Conservation (phyloP, 805 yeast species). For the Cephaloascus fragrans region DNA sequence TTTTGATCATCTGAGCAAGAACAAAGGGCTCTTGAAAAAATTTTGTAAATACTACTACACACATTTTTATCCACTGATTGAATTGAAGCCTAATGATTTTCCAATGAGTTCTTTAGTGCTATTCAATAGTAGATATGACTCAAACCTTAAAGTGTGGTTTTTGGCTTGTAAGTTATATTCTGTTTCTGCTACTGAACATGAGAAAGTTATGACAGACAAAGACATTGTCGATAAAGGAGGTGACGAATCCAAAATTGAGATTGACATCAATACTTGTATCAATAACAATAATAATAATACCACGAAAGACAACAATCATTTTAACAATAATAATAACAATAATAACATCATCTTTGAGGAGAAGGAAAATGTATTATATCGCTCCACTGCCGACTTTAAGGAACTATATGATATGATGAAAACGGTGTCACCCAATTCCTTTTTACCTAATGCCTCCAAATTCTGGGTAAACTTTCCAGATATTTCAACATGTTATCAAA, state of each 20-base stretch:
- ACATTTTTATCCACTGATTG: constrained; percentile 11
- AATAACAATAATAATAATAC: too few relatives aligned
- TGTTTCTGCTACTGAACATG: too few relatives aligned
- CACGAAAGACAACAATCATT: too few relatives aligned
- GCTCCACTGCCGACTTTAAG: constrained; percentile 18
- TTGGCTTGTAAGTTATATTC: too few relatives aligned
- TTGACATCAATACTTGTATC: constrained; percentile 13
- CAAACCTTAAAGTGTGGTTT: constrained; percentile 20
- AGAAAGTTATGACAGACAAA: constrained; percentile 7
- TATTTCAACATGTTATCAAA: constrained; percentile 15
- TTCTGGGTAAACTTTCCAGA: constrained; percentile 16
- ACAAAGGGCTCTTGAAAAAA: constrained; percentile 13
- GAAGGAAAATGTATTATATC: constrained; percentile 11
- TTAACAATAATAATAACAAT: too few relatives aligned
- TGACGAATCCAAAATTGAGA: too few relatives aligned
- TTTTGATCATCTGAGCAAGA: constrained; percentile 23
- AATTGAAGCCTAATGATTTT: neutral
- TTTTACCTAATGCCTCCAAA: constrained; percentile 11
- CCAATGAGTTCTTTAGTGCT: constrained; percentile 12
- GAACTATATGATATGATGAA: constrained; percentile 22
- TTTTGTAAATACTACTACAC: constrained; percentile 12
- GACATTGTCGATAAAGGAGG: constrained; percentile 1
- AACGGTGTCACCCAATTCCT: constrained; percentile 22
- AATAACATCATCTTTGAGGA: too few relatives aligned
- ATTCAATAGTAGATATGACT: constrained; percentile 26